Percentiles rank a stretch among this genome's conserved stretches.
Conservation (phyloP, 106 monocot genomes). For the Gastrodia elata region DNA sequence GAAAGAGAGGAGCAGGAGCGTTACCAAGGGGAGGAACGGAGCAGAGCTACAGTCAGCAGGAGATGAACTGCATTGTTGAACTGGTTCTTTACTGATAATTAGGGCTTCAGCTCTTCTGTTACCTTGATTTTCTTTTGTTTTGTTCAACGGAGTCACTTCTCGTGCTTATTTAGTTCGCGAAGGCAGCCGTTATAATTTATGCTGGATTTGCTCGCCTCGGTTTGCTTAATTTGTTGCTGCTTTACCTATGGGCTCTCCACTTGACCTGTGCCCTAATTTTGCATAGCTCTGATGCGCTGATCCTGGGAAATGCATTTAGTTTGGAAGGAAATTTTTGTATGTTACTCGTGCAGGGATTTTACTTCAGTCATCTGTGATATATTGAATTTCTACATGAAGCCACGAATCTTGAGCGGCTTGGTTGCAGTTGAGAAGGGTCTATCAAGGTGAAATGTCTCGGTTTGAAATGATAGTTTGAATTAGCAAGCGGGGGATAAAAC, state of each 20-base stretch:
- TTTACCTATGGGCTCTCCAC: not conserved
- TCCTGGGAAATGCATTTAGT: not conserved
- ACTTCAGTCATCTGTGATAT: not conserved
- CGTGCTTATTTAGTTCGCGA: not conserved
- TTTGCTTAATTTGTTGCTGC: not conserved
- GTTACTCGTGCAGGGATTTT: not conserved
- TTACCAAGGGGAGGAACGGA: not conserved
- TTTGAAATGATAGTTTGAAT: slow-evolving; percentile 5
- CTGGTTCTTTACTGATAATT: not conserved
- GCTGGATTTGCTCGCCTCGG: not conserved
- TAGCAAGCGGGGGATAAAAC: not conserved
- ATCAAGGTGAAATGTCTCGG: not conserved
- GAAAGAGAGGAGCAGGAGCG: not conserved
- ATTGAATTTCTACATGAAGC: not conserved
- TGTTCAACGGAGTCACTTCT: not conserved
- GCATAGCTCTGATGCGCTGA: not conserved
- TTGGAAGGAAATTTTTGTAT: not conserved
- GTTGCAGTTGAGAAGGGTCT: not conserved
- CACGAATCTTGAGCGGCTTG: not conserved
- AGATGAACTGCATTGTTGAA: not conserved
- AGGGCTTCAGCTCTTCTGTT: not conserved
- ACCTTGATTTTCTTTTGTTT: not conserved
- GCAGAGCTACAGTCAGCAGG: not conserved
- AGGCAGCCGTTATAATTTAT: not conserved
- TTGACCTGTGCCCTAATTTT: not conserved